Base-by-base conservation (phyloP, 1,139 yeast genomes). In the Geotrichum histeridarum region DNA sequence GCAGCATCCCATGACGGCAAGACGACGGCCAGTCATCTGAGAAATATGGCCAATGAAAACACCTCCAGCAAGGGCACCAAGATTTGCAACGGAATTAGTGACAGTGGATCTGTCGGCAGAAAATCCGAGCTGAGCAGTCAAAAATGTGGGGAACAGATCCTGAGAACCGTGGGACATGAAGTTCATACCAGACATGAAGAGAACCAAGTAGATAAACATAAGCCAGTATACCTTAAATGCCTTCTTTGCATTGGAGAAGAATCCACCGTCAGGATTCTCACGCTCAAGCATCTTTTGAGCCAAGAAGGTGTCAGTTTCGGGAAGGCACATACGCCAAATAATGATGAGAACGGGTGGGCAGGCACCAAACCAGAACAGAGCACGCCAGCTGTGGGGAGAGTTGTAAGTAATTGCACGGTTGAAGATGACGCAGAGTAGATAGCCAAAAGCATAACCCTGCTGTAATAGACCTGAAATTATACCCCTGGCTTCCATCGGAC, bases 291-390 rank as follows among this genome's bases (percentile, higher is more conserved):
- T 53, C 11, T 63, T 66, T 61, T 62, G 68, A 14, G 66, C 65
- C 39, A 70, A 71, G 69, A 76, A 83, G n/a, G 78, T 77, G 50
- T 80, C 80, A 8, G 86, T 81, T 65, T 83, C 88, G 18, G 86
- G 86, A 33, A 82, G 71, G 22, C 65, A 56, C 54, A 77, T 59
- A 68, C 90, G 77, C 77, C 82, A 82, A 38, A 71, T 60, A 53
- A 80, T 75, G 60, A 84, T 76, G 17, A 83, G 67, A 42, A 80
- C 77, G 31, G 86, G 83, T 11, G 84, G 79, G 30, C 91, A 86
- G 30, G 93, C 82, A 51, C 86, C 81, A 64, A 88, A 85, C 90
- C 94, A 86, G 69, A 83, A 84, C 60, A 86, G 74, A 1, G 89
- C 78, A 65, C 94, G 77, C 95, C 95, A 87, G 0, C 80, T 77